Conservation (phyloP, 345 rosid genomes). For the Turritis glabra region DNA sequence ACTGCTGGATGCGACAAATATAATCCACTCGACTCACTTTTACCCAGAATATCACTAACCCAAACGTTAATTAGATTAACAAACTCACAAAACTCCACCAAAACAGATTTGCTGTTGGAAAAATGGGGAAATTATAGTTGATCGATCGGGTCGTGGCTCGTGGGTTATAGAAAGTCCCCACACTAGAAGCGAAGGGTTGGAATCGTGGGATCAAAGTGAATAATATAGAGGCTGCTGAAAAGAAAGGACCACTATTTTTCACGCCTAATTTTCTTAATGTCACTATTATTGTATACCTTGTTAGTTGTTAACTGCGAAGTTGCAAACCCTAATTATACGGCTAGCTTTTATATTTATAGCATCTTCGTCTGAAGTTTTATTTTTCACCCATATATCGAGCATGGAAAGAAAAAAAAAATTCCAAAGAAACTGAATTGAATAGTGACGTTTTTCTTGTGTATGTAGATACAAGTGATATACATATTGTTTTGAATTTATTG, state of each 20-base stretch:
- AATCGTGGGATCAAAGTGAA: background rate
- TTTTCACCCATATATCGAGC: background rate
- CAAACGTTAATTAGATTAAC: background rate
- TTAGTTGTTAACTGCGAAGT: background rate
- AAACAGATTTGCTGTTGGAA: background rate
- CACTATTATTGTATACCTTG: background rate
- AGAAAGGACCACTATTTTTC: conserved; percentile 20
- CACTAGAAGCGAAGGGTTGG: conserved; percentile 5
- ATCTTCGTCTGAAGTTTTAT: background rate
- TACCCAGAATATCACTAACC: background rate
- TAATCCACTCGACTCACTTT: background rate
- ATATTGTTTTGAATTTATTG: no score
- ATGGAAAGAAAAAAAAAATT: background rate
- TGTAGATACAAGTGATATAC: no score
- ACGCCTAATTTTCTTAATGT: conserved; percentile 17
- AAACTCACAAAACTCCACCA: background rate
- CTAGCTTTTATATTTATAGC: background rate
- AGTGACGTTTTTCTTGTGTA: no score
- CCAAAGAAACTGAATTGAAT: background rate
- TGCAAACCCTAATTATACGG: background rate
- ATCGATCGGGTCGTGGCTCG: background rate
- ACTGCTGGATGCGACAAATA: conserved; percentile 12
- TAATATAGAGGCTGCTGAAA: conserved; percentile 21
- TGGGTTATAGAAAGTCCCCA: conserved; percentile 22
- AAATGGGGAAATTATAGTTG: background rate